Evolutionary conservation across 371 early-diverging fungal species (phyloP), one percentile per base, ranked within the genome.

Genomic region (Rhizopus sp.): DNA sequence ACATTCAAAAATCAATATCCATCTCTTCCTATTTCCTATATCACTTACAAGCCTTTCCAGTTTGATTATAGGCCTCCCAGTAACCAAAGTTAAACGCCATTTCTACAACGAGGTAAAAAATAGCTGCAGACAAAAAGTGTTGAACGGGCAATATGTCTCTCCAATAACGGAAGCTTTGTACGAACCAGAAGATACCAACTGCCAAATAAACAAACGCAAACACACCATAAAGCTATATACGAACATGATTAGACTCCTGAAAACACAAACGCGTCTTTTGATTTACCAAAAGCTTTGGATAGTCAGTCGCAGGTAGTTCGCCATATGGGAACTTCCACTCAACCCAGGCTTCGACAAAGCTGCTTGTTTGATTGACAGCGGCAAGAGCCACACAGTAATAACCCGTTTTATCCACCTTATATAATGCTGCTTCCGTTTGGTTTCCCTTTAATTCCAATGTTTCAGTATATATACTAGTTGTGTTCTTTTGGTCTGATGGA

Each of bases 51-150:
- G 85, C 71, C 5, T 60, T 66, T 40, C 91, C 93, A 29, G 70
- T 71, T 34, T 78, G 71, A 68, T 92, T 92, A 64, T 83, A 92
- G 55, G 92, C 74, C 57, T 86, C 87, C 87, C 89, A 91, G 70
- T 84, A 93, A 15, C 90, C 90, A 80, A 88, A 94, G 69, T 93
- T 92, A 67, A 93, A 82, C 4, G 91, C 92, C 93, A 93, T 94
- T 64, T 94, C 95, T 5, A 92, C 72, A 51, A 92, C 86, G 60
- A 96, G 71, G 66, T 93, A 93, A 30, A 92, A 80, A 37, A 94
- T 89, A 16, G 92, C 88, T 4, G 85, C 89, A 0, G 91, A 85
- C 10, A 95, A 85, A 66, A 91, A 93, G 72, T 93, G 89, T 79
- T 86, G 97, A 13, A 97, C 86, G 5, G 91, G 90, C 59, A 96